Evolutionary conservation across 257 asterid species (phyloP), one percentile per base, ranked within the genome.

Genomic region (Penstemon newberryi): DNA sequence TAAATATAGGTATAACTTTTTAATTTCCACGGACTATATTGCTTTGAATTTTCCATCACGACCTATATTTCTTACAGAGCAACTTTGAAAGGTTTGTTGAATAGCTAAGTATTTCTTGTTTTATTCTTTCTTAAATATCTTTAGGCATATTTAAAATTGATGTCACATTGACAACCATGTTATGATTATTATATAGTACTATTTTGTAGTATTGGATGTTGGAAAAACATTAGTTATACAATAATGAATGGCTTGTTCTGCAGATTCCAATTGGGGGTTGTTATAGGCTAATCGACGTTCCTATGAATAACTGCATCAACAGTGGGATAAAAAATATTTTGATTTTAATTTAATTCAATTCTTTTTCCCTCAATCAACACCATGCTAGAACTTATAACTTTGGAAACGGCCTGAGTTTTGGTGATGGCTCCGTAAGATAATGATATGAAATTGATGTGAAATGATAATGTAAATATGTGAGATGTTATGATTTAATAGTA

Each of bases 261-360:
- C 85, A 91, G 99, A 96, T 94, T 43, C 97, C 97, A 0, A 84
- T 91, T 62, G 97, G 97, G 51, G 99, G 99, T 43, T 89, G 96
- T 72, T 94, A 91, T 66, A 79, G 97, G 83, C 87, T 94, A 5
- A 94, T 94, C 63, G 99, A 94, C 73, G 93, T 91, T 7, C 97
- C 97, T 0, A 89, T 94, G 97, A 91, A 96, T 73, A 94, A 91
- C 84, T 94, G 97, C 85, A 91, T 94, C 74, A 94, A 94, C 80
- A 91, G 99, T 63, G 97, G 97, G 75, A 87, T 91, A 61, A 70
- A 86, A 51, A 94, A 89, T 77, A 91, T 91, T 56, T 94, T 91
- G 78, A 91, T 91, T 56, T 94, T 91, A 82, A 86, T n/a, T 69
- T 94, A 70, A 94, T 94, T 83, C 81, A 94, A 91, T 70, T 94